Evolutionary conservation across 2,329 filamentous ascomycete genomes (phyloP), one percentile per base, ranked within the genome.

Genomic region (Sclerotinia glacialis): DNA sequence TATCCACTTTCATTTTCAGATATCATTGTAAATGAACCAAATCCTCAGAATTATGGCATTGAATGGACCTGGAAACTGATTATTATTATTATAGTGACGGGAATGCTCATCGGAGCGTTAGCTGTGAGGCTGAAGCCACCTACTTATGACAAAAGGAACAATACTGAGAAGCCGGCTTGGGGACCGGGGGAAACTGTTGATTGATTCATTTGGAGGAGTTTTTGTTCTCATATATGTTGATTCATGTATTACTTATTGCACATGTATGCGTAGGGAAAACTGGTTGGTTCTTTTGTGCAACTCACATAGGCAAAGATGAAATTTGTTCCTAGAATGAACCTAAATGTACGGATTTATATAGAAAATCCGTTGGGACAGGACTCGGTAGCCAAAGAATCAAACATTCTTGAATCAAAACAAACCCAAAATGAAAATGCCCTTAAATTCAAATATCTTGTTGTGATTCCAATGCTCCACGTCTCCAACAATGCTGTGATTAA

Each of bases 231-330:
- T 50, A 1, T 26, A 12, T 14, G 2, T 49, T 26, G 21, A 14
- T 47, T 2, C 2, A 3, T n/a, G n/a, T 21, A 2, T 7, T 3
- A 34, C 21, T 37, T 18, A 46, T 4, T 47, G 21, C 14, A 34
- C 18, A n/a, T 9, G 0, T 23, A 34, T 2, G 18, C 3, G 1
- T 2, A 11, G 9, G 26, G 23, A 47, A 11, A 0, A 23, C 18
- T 37, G 52, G 31, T 34, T 31, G 2, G 1, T 9, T 47, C 0
- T 37, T 2, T 34, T 7, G 5, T 26, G 4, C 6, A 23, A 8
- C 26, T 34, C 7, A 1, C 18, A 7, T 31, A 8, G 18, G 21
- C 4, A 18, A 7, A 34, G 34, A 0, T 31, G 28, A n/a, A 26
- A 5, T 31, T 34, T 47, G 26, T 34, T 46, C 21, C n/a, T 23